A percentile compares a stretch with the other conserved stretches of the same genome.
Evolutionary conservation across 768 basidiomycete species (phyloP).

Genomic region (Trametopsis cervina): DNA sequence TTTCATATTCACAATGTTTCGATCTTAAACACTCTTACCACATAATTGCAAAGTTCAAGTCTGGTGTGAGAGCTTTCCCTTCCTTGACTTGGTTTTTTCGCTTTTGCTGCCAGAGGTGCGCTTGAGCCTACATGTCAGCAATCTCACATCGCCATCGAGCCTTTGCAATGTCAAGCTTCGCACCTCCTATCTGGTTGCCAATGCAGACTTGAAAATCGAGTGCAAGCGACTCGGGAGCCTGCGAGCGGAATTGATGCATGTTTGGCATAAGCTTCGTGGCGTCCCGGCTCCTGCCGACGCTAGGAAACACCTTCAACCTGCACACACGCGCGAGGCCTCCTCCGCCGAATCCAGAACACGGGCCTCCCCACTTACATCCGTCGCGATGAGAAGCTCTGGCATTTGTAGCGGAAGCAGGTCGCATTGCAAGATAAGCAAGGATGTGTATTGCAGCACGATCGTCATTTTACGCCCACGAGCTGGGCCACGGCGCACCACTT

Average conservation of each 20-base stretch:
- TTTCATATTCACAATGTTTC: too few species aligned
- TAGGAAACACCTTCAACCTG: background rate
- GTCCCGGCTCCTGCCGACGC: too few species aligned
- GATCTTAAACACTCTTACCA: too few species aligned
- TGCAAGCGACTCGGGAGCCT: background rate
- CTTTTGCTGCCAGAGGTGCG: too few species aligned
- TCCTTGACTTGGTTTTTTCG: too few species aligned
- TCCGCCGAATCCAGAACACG: background rate
- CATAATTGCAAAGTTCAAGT: too few species aligned
- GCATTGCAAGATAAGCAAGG: background rate
- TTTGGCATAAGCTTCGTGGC: background rate
- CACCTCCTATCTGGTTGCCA: too few species aligned
- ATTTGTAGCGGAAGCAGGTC: background rate
- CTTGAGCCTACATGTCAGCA: too few species aligned
- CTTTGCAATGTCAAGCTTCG: too few species aligned
- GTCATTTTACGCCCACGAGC: background rate
- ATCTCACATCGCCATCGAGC: too few species aligned
- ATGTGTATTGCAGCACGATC: background rate
- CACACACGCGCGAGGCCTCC: too few species aligned
- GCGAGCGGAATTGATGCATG: background rate
- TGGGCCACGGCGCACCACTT: background rate
- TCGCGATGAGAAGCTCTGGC: background rate
- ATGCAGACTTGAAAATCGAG: background rate
- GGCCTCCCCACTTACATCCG: background rate
- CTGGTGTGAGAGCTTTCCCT: too few species aligned